phyloP scores from a whole-genome alignment of 495 filamentous ascomycete species.

The Aspergillus indologenus region DNA sequence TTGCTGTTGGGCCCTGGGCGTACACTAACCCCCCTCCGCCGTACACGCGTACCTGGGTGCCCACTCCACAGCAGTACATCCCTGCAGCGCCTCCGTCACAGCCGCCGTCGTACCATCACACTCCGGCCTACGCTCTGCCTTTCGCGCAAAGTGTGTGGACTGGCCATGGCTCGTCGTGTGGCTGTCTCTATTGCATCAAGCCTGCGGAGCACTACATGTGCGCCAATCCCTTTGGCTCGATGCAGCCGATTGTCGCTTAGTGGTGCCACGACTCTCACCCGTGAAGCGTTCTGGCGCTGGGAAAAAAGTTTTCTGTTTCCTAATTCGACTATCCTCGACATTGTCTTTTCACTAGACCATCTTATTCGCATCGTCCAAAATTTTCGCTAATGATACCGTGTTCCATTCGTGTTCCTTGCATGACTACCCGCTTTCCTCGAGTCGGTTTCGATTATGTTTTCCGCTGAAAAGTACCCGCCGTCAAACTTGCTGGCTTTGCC shows the following conservation, averaged over 20 bases:
- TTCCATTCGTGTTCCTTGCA: slow-evolving; percentile 31
- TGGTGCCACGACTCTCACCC: slow-evolving; percentile 20
- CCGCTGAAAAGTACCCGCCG: slow-evolving; percentile 39
- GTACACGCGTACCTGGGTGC: slow-evolving; percentile 41
- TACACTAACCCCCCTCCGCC: slow-evolving; percentile 53
- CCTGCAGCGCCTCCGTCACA: slow-evolving; percentile 41
- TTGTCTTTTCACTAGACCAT: slow-evolving; percentile 29
- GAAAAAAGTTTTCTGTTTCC: slow-evolving; percentile 14
- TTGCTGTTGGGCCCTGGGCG: slow-evolving; percentile 53
- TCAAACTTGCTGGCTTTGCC: slow-evolving; percentile 16
- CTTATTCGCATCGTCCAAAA: slow-evolving; percentile 27
- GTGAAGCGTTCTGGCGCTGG: neutral
- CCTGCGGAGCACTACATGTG: slow-evolving; percentile 65
- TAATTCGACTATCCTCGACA: slow-evolving; percentile 18
- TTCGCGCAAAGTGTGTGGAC: slow-evolving; percentile 60
- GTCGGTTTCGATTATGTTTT: slow-evolving; percentile 25
- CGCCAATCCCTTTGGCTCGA: slow-evolving; percentile 53
- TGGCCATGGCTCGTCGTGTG: slow-evolving; percentile 61
- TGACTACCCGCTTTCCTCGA: slow-evolving; percentile 27
- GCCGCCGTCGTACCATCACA: slow-evolving; percentile 51
- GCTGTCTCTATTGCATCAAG: slow-evolving; percentile 63
- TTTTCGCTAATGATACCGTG: slow-evolving; percentile 38
- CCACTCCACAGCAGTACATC: slow-evolving; percentile 49
- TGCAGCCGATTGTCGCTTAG: slow-evolving; percentile 53
- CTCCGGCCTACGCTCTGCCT: slow-evolving; percentile 50